A percentile compares a stretch with the other conserved stretches of the same genome.
Conservation (phyloP, 768 basidiomycete genomes). For the Cantharellus cinnabarinus region DNA sequence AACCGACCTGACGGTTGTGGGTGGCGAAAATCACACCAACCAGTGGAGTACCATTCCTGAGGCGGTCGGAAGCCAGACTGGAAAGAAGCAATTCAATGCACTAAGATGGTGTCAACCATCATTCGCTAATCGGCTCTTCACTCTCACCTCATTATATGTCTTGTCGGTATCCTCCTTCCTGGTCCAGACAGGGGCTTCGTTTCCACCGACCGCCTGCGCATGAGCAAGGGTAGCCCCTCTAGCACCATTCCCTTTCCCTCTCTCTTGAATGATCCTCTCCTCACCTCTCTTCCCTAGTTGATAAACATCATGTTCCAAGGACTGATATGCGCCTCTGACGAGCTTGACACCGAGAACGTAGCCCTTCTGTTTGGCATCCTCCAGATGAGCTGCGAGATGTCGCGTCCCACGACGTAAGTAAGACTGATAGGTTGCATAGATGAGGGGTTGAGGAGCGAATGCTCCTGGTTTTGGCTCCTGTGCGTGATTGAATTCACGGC, state of each 20-base stretch:
- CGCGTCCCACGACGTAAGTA: slow-evolving; percentile 49
- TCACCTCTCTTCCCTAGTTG: slow-evolving; percentile 1
- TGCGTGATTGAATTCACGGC: slow-evolving; percentile 51
- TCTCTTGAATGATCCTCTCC: neutral
- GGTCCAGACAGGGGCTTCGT: slow-evolving; percentile 39
- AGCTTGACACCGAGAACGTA: slow-evolving; percentile 81
- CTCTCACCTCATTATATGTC: slow-evolving; percentile 31
- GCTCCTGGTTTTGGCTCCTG: slow-evolving; percentile 6
- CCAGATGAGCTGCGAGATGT: slow-evolving; percentile 34
- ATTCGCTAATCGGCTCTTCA: neutral
- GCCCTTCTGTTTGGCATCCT: slow-evolving; percentile 39
- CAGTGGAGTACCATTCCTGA: neutral
- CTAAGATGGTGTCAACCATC: neutral
- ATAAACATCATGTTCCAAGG: slow-evolving; percentile 36
- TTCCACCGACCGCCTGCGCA: neutral
- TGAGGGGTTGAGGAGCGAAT: slow-evolving; percentile 33
- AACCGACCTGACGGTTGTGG: slow-evolving; percentile 30
- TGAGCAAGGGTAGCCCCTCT: neutral
- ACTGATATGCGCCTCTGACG: slow-evolving; percentile 82
- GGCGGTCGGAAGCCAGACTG: neutral
- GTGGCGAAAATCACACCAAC: slow-evolving; percentile 71
- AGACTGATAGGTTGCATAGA: slow-evolving; percentile 79
- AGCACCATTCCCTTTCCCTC: neutral
- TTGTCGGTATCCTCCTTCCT: slow-evolving; percentile 52
- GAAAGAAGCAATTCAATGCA: neutral